Percentiles rank a stretch among this genome's conserved stretches.
Conservation (phyloP, 2,329 filamentous ascomycete genomes). For the Decorospora gaudefroyi region DNA sequence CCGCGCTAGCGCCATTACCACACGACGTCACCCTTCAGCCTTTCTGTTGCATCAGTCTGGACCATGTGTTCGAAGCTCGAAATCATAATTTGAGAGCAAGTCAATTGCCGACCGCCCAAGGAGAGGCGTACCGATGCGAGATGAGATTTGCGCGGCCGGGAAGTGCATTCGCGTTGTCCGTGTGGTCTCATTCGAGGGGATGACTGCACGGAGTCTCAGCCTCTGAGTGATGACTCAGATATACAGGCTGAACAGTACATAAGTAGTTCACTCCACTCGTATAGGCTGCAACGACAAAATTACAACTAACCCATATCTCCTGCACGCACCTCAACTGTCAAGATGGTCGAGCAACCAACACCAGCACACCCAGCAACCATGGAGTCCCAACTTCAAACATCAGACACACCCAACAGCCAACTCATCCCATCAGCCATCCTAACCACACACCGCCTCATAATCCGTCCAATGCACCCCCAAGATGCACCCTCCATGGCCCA, state of each 20-base stretch:
- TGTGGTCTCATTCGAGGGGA: too few species aligned
- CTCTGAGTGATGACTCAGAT: too few species aligned
- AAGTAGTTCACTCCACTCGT: not conserved
- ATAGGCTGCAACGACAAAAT: not conserved
- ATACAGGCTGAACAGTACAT: too few species aligned
- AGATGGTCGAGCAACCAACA: slow-evolving; percentile 25
- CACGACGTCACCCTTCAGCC: slow-evolving; percentile 17
- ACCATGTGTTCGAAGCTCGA: too few species aligned
- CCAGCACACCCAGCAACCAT: slow-evolving; percentile 21
- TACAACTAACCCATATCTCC: not conserved
- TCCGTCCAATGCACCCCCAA: slow-evolving; percentile 41
- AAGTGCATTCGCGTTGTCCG: too few species aligned
- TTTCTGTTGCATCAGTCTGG: slow-evolving; percentile 2
- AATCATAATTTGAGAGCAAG: too few species aligned
- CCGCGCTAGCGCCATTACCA: slow-evolving; percentile 17
- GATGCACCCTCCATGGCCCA: slow-evolving; percentile 35
- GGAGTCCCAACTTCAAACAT: slow-evolving; percentile 10
- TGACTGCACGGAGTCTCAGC: too few species aligned
- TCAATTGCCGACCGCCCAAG: too few species aligned
- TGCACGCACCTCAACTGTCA: not conserved
- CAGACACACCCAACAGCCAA: not conserved
- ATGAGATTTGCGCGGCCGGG: too few species aligned
- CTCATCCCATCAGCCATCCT: slow-evolving; percentile 39
- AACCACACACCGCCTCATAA: slow-evolving; percentile 31
- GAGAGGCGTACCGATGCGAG: too few species aligned